Evolutionary conservation across 768 basidiomycete genomes (phyloP).

Genomic region (Xerocomellus amylosporus): DNA sequence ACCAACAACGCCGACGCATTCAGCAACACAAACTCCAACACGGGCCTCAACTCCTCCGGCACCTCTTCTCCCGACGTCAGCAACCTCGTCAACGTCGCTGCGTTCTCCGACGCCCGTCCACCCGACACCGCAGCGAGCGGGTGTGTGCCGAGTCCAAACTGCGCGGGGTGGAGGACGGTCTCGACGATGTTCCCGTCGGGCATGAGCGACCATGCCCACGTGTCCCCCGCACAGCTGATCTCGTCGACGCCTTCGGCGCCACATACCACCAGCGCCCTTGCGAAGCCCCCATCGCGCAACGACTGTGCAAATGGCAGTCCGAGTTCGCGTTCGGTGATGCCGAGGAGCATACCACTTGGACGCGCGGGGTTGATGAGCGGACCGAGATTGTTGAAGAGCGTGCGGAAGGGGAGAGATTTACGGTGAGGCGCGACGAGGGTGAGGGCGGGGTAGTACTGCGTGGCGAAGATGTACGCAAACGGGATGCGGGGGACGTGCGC

Average conservation of each 20-base stretch:
- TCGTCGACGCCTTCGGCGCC: constrained; percentile 91
- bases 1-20: constrained; percentile 89
- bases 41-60: constrained; percentile 54
- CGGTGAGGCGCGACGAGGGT: constrained; percentile 81
- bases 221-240: constrained; percentile 91
- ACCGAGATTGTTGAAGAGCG: constrained; percentile 94
- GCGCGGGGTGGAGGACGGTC: constrained; percentile 58
- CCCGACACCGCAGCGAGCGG: constrained; percentile 69
- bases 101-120: constrained; percentile 77
- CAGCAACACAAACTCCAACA: constrained; percentile 84
- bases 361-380: constrained; percentile 90
- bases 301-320: constrained; percentile 80
- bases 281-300: constrained; percentile 70
- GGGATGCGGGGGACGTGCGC: constrained; percentile 60
- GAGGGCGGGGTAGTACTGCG: constrained; percentile 88
- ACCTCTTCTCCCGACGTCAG: constrained; percentile 56
- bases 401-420: constrained; percentile 86
- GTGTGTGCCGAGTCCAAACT: constrained; percentile 76
- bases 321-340: constrained; percentile 79
- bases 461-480: constrained; percentile 92
- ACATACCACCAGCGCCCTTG: constrained; percentile 88
- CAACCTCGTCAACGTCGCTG: constrained; percentile 63
- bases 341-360: constrained; percentile 87
- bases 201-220: constrained; percentile 75
- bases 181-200: constrained; percentile 64